phyloP scores from a whole-genome alignment of 805 yeast species.

The Saturnispora diversa region DNA sequence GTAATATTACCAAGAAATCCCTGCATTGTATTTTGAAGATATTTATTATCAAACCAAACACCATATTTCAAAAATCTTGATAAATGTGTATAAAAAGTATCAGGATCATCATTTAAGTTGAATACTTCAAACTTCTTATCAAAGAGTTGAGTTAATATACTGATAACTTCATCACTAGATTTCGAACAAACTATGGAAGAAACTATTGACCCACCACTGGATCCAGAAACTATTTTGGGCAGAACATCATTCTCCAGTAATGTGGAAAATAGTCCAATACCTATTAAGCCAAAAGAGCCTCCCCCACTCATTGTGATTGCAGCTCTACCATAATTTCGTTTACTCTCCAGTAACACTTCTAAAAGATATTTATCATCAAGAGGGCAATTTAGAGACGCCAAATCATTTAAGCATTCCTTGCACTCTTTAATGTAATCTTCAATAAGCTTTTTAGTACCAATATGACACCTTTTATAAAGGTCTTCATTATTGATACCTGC shows the following conservation, averaged over 20 bases:
- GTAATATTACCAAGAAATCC: constrained; percentile 82
- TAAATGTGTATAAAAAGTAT: constrained; percentile 42
- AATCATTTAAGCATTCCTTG: constrained; percentile 35
- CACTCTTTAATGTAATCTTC: constrained; percentile 83
- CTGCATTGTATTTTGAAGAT: constrained; percentile 65
- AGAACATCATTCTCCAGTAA: constrained; percentile 64
- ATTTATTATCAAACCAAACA: constrained; percentile 75
- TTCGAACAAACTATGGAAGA: constrained; percentile 84
- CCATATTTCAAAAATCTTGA: constrained; percentile 73
- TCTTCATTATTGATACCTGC: constrained; percentile 82
- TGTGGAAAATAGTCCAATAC: constrained; percentile 83
- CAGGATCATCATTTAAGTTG: constrained; percentile 42
- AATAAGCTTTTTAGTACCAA: constrained; percentile 78
- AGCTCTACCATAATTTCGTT: constrained; percentile 88
- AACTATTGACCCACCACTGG: constrained; percentile 92
- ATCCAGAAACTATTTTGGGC: constrained; percentile 87
- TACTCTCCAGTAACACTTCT: constrained; percentile 75
- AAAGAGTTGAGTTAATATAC: constrained; percentile 52
- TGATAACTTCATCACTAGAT: constrained; percentile 59
- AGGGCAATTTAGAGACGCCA: constrained; percentile 33
- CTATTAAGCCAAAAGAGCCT: constrained; percentile 86
- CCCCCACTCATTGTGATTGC: constrained; percentile 96
- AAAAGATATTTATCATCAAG: constrained; percentile 64
- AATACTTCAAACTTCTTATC: constrained; percentile 48
- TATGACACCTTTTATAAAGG: constrained; percentile 67